Conservation (phyloP, 2,329 filamentous ascomycete species). For the Neophaeococcomyces mojaviensis region DNA sequence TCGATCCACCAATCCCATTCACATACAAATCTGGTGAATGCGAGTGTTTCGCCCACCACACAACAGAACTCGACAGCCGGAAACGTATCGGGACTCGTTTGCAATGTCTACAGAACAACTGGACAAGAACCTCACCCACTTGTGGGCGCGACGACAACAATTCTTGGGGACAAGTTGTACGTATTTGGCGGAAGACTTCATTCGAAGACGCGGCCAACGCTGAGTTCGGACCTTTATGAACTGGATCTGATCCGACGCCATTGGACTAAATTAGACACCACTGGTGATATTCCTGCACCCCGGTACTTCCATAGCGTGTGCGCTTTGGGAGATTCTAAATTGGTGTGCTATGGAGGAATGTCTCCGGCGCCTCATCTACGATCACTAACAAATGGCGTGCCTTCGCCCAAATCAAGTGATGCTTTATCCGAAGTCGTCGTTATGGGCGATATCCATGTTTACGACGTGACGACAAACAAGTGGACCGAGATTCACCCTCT, state of each 20-base stretch:
- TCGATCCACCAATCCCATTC: conserved; percentile 8
- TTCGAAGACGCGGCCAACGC: conserved; percentile 71
- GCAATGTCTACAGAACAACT: conserved; percentile 71
- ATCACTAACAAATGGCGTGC: conserved; percentile 30
- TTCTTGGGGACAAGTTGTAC: conserved; percentile 90
- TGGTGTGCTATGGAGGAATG: conserved; percentile 98
- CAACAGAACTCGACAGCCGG: conserved; percentile 38
- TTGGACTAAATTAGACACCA: conserved; percentile 82
- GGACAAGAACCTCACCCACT: conserved; percentile 84
- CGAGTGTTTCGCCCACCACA: conserved; percentile 8
- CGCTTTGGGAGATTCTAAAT: conserved; percentile 82
- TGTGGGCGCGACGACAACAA: conserved; percentile 90
- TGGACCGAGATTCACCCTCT: conserved; percentile 69
- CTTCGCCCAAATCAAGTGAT: conserved; percentile 45
- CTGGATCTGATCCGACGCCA: conserved; percentile 83
- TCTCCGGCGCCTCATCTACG: conserved; percentile 53
- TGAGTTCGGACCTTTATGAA: conserved; percentile 89
- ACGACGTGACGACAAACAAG: conserved; percentile 70
- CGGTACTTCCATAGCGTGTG: conserved; percentile 98
- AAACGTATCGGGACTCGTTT: conserved; percentile 59
- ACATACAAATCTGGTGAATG: conserved; percentile 6
- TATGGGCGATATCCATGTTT: conserved; percentile 97
- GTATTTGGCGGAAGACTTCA: conserved; percentile 89
- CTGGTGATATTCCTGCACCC: conserved; percentile 78
- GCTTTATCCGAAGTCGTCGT: conserved; percentile 81